A percentile compares a stretch with the other conserved stretches of the same genome.
Conservation (phyloP, 139 green algal species). For the Astrephomene gubernaculifera region DNA sequence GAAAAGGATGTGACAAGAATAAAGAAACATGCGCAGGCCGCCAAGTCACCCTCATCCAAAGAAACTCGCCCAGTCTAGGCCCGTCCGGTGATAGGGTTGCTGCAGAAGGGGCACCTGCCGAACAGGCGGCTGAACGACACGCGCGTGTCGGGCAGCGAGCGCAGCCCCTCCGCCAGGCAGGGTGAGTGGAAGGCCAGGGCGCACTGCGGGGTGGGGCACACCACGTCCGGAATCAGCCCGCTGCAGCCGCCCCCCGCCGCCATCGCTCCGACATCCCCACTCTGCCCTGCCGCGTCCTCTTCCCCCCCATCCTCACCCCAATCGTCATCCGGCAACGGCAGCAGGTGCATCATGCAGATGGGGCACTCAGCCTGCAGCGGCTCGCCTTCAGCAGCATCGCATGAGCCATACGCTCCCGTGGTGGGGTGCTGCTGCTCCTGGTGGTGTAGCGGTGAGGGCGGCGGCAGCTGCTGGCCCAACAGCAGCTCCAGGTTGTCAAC, state of each 20-base stretch:
- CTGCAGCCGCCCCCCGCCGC: neutral
- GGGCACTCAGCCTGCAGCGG: conserved; percentile 4
- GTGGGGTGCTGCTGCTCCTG: neutral
- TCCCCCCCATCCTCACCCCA: neutral
- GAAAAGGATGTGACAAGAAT: too few species aligned
- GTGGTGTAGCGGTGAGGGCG: neutral
- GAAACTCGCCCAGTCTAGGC: too few species aligned
- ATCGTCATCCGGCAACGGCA: neutral
- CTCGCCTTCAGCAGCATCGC: neutral
- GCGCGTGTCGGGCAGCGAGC: conserved; percentile 46
- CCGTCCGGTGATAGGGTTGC: conserved; percentile 49
- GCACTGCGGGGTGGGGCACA: conserved; percentile 39
- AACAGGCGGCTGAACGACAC: conserved; percentile 63
- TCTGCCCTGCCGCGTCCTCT: neutral
- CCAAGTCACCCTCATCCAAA: too few species aligned
- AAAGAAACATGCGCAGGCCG: too few species aligned
- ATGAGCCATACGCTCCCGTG: neutral
- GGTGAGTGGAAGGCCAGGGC: conserved; percentile 35
- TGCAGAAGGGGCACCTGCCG: conserved; percentile 69
- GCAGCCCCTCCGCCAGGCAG: conserved; percentile 56
- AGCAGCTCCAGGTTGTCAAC: conserved; percentile 35
- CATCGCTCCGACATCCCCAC: neutral
- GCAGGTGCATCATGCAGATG: conserved; percentile 3
- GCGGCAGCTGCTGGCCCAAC: conserved; percentile 10
- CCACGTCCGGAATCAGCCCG: conserved; percentile 34